A percentile compares a stretch with the other conserved stretches of the same genome.
Conservation (phyloP, 2,329 filamentous ascomycete genomes). For the Cyphellophora europaea region DNA sequence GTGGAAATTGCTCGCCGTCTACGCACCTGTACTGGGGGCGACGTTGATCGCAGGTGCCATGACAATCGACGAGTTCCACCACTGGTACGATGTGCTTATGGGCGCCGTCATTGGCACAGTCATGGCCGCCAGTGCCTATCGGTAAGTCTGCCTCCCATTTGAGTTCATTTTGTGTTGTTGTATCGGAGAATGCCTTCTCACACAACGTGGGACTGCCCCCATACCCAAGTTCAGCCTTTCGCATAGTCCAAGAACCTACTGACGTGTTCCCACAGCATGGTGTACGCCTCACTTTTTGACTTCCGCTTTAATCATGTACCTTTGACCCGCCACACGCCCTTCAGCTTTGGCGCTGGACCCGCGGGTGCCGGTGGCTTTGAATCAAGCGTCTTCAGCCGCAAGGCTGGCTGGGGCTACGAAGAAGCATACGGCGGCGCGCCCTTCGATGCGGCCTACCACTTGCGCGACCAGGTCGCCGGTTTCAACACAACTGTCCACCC, state of each 20-base stretch:
- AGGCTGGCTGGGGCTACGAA: slow-evolving; percentile 50
- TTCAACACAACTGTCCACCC: slow-evolving; percentile 13
- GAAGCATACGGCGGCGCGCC: slow-evolving; percentile 32
- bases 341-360: slow-evolving; percentile 36
- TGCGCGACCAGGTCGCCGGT: slow-evolving; percentile 12
- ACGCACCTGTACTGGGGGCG: slow-evolving; percentile 58
- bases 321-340: slow-evolving; percentile 49
- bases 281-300: too few relatives aligned
- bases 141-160: too few relatives aligned
- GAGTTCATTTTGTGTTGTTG: too few relatives aligned
- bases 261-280: too few relatives aligned
- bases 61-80: slow-evolving; percentile 65
- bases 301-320: slow-evolving; percentile 58
- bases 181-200: too few relatives aligned
- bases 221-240: too few relatives aligned
- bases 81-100: slow-evolving; percentile 65
- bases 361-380: slow-evolving; percentile 36
- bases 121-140: slow-evolving; percentile 56
- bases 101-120: slow-evolving; percentile 56
- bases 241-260: too few relatives aligned
- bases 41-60: slow-evolving; percentile 59
- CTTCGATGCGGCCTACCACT: slow-evolving; percentile 27
- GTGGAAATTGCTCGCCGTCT: slow-evolving; percentile 61
- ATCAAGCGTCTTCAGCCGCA: slow-evolving; percentile 48
- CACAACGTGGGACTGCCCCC: too few relatives aligned